Evolutionary conservation across 164 flowering plant species (phyloP).

Genomic region (Cinnamomum chago): DNA sequence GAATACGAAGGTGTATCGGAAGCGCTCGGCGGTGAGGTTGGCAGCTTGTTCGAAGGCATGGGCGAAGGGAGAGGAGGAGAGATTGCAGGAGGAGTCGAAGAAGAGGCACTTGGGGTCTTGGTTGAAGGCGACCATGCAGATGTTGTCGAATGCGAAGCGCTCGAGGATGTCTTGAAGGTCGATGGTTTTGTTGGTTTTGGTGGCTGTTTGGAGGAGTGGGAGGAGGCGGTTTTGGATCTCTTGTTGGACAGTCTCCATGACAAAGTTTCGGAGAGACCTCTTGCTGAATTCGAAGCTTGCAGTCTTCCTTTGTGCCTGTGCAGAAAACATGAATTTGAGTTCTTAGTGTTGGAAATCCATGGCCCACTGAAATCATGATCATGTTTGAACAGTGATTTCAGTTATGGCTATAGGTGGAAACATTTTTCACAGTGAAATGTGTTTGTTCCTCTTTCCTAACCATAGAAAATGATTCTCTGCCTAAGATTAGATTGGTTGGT

Average conservation of each 20-base stretch:
- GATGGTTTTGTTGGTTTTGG: constrained; percentile 21
- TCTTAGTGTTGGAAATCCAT: too few species aligned
- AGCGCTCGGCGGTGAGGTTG: constrained; percentile 39
- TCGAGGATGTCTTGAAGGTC: constrained; percentile 57
- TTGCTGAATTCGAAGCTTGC: constrained; percentile 54
- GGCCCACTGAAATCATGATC: too few species aligned
- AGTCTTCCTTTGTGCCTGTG: constrained; percentile 41
- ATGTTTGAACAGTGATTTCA: too few species aligned
- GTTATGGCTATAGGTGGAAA: too few species aligned
- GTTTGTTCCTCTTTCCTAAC: too few species aligned
- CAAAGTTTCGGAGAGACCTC: constrained; percentile 35
- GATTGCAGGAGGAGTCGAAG: constrained; percentile 29
- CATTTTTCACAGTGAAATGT: too few species aligned
- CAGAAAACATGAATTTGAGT: too few species aligned
- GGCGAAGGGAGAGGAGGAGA: constrained; percentile 38
- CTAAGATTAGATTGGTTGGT: too few species aligned
- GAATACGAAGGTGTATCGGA: constrained; percentile 30
- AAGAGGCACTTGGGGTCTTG: constrained; percentile 42
- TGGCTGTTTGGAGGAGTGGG: constrained; percentile 30
- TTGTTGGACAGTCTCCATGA: constrained; percentile 24
- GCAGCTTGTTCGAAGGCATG: constrained; percentile 62
- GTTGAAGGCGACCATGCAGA: constrained; percentile 58
- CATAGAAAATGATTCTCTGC: too few species aligned
- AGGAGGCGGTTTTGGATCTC: constrained; percentile 32
- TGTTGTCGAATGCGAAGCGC: constrained; percentile 60